Evolutionary conservation across 257 asterid genomes (phyloP), one percentile per base, ranked within the genome.

Genomic region (Fraxinus pennsylvanica): DNA sequence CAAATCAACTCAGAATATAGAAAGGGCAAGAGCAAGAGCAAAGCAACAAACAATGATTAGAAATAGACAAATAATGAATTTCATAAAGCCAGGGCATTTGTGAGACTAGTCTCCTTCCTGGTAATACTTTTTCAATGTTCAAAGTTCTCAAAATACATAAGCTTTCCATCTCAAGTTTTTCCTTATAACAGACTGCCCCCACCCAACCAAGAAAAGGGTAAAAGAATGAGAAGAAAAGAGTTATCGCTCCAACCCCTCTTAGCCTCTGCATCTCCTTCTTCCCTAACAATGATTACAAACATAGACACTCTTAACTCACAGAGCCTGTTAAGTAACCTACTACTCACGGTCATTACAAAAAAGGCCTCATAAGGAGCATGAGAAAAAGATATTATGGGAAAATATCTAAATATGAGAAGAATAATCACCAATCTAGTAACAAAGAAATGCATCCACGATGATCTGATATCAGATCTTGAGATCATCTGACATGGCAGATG

Each of bases 401-500:
- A 14, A 54, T 54, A 45, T 19, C n/a, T 14, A 54, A 17, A 17
- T 19, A 54, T 54, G 63, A 14, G 3, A 45, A 3, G 3, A 54
- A 54, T 15, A 54, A 54, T 54, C 25, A 54, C 21, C 21, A 5
- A 54, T 63, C 36, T 19, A 43, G 68, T 25, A 38, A 39, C 36
- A 33, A 33, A 4, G 10, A 74, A 52, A 76, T 36, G 30, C 39
- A 68, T 71, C 15, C 39, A 45, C 36, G 59, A 15, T 45, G 74
- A 74, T 68, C 65, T 41, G 68, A 75, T 12, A n/a, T 86, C 76
- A 90, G 27, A 85, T 80, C 87, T 89, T 91, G 75, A 92, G 97
- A 81, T 93, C 96, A 57, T 90, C 97, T 0, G 97, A 93, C 91
- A 88, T 91, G 82, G 97, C 96, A 70, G 91, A 94, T 52, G 98